Evolutionary conservation across 2,329 filamentous ascomycete genomes (phyloP).

Genomic region (Gnomoniopsis smithogilvyi): DNA sequence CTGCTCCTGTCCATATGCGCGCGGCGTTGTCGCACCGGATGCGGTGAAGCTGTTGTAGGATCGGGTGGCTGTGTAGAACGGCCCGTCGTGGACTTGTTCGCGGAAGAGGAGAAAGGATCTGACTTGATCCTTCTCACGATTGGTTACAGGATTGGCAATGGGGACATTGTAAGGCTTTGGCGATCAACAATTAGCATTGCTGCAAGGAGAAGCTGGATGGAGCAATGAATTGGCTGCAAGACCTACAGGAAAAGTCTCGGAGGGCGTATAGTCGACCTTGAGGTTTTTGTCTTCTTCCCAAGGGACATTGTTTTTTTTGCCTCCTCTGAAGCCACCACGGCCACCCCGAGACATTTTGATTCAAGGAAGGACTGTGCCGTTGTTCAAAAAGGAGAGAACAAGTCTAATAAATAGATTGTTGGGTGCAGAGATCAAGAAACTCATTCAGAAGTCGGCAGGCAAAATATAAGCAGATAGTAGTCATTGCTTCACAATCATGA

Average conservation of each 20-base stretch:
- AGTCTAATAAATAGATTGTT: not conserved
- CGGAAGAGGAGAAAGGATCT: slow-evolving; percentile 53
- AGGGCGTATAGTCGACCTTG: slow-evolving; percentile 48
- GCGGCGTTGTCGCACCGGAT: slow-evolving; percentile 32
- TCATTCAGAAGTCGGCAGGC: not conserved
- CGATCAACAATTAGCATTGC: not conserved
- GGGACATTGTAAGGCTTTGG: slow-evolving; percentile 50
- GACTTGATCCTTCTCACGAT: slow-evolving; percentile 44
- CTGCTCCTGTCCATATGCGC: slow-evolving; percentile 55
- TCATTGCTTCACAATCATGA: not conserved
- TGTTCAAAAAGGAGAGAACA: not conserved
- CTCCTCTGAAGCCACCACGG: slow-evolving; percentile 44
- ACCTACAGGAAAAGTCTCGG: slow-evolving; percentile 57
- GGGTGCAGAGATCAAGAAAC: not conserved
- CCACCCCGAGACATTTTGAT: slow-evolving; percentile 49
- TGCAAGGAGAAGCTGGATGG: not conserved
- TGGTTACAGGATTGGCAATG: slow-evolving; percentile 38
- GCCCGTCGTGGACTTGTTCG: slow-evolving; percentile 51
- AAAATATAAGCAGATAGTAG: too few species aligned
- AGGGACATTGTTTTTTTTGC: slow-evolving; percentile 44
- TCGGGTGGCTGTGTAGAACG: slow-evolving; percentile 56
- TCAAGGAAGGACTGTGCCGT: not conserved
- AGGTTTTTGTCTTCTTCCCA: slow-evolving; percentile 53
- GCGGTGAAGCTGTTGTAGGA: slow-evolving; percentile 31
- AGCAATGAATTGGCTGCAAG: not conserved